phyloP scores from a whole-genome alignment of 2,329 filamentous ascomycete genomes.

The Neospermospora avenae region DNA sequence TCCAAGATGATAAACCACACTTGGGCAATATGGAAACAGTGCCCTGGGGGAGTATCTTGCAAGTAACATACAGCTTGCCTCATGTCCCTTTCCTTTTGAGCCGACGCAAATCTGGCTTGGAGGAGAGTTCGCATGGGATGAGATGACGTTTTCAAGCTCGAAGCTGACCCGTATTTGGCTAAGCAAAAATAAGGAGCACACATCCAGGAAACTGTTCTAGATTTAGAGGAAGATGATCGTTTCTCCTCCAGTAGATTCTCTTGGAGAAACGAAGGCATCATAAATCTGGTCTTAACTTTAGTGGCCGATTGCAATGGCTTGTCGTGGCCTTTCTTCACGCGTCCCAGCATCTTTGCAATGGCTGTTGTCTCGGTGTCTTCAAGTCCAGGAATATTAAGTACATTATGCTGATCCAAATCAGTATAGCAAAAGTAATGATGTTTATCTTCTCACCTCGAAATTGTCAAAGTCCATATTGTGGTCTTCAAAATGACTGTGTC shows the following conservation, averaged over 20 bases:
- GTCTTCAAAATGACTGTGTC: slow-evolving; percentile 15
- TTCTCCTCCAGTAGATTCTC: slow-evolving; percentile 15
- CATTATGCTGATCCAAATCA: slow-evolving; percentile 6
- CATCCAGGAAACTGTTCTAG: slow-evolving; percentile 21
- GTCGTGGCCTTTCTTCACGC: slow-evolving; percentile 18
- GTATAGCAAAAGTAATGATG: neutral
- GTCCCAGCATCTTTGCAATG: slow-evolving; percentile 17
- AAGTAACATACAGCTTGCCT: slow-evolving; percentile 44
- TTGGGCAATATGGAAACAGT: slow-evolving; percentile 48
- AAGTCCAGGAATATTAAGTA: slow-evolving; percentile 10
- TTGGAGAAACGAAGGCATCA: slow-evolving; percentile 20
- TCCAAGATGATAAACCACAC: slow-evolving; percentile 47
- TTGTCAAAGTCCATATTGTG: slow-evolving; percentile 16
- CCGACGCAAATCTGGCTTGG: slow-evolving; percentile 43
- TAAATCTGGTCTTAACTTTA: slow-evolving; percentile 15
- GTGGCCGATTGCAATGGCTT: slow-evolving; percentile 21
- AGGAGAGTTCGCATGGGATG: slow-evolving; percentile 45
- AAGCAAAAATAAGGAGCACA: slow-evolving; percentile 46
- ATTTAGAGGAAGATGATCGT: slow-evolving; percentile 3
- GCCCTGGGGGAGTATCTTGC: slow-evolving; percentile 34
- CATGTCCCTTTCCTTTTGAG: slow-evolving; percentile 42
- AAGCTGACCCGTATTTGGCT: slow-evolving; percentile 40
- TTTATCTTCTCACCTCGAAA: slow-evolving; percentile 5
- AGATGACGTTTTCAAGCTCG: slow-evolving; percentile 30
- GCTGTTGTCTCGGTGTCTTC: slow-evolving; percentile 15